Evolutionary conservation across 1,139 yeast species (phyloP), one percentile per base, ranked within the genome.

Genomic region (Tardiomyces digboiensis): DNA sequence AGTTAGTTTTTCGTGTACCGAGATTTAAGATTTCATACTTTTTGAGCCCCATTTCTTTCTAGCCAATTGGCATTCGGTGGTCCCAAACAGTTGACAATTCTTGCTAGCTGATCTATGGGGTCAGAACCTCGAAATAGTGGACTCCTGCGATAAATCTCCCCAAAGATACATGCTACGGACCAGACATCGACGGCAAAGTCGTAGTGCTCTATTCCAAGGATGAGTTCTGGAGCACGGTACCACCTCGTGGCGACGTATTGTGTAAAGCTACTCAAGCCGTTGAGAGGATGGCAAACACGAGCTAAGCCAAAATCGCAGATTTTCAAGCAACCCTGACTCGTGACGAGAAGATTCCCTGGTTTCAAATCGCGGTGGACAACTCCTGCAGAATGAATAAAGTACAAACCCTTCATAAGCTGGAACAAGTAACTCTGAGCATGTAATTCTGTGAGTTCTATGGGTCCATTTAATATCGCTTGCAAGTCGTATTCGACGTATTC

Each of bases 131-230:
- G 76, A 61, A 88, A 88, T 19, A 88, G 67, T 1, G 97, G 94
- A 52, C 77, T 77, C 1, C 95, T 80, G 3, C 94, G 91, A 19
- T 85, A 67, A 44, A 88, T 67, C 60, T 88, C 97, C 0, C 95
- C 95, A 47, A 88, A 68, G 42, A 88, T 86, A 65, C 97, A 88
- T 1, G 97, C 97, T 18, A 85, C 89, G 0, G 95, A 85, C 97
- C 97, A 88, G 52, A 88, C 74, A 61, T 88, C 97, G 44, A 88
- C 84, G 21, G 94, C 89, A 61, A 81, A 82, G 4, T 93, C 53
- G 43, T 54, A 54, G 29, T 44, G 44, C 18, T 49, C 55, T 10
- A 44, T 49, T 12, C 85, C 76, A 46, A 88, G 67, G 49, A 88
- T 78, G 45, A 89, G 70, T 58, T 89, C 97, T 0, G 97, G 97